Evolutionary conservation across 176 grass and related monocot genomes (phyloP).

Genomic region (Puya raimondii): DNA sequence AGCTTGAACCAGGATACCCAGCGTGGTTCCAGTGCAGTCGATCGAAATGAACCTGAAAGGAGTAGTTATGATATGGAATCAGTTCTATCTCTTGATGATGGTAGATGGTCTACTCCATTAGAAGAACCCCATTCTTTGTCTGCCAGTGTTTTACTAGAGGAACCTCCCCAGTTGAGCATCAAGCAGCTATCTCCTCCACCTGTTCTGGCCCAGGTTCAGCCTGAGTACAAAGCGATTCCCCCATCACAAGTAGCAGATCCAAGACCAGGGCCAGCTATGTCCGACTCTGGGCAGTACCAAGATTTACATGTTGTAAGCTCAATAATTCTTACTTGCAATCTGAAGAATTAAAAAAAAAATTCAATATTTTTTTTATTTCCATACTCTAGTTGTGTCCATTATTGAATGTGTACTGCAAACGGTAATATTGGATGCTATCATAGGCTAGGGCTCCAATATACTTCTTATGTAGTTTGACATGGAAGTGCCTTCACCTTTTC

Average conservation of each 20-base stretch:
- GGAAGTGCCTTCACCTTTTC: constrained; percentile 19
- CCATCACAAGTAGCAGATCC: constrained; percentile 86
- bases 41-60: constrained; percentile 27
- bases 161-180: constrained; percentile 56
- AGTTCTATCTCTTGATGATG: constrained; percentile 97
- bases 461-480: constrained; percentile 13
- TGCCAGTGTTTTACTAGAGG: constrained; percentile 43
- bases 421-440: not conserved
- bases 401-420: not conserved
- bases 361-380: too few relatives aligned
- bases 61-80: constrained; percentile 73
- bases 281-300: constrained; percentile 53
- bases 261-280: constrained; percentile 52
- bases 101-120: constrained; percentile 58
- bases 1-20: constrained; percentile 48
- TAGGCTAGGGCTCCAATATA: not conserved
- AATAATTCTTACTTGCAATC: constrained; percentile 15
- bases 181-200: constrained; percentile 87
- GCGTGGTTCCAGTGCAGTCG: constrained; percentile 25
- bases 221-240: constrained; percentile 48
- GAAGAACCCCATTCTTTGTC: constrained; percentile 34
- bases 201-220: constrained; percentile 67
- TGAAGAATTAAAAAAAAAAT: not conserved
- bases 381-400: not conserved
- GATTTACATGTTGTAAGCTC: constrained; percentile 91